Base-by-base conservation (phyloP, 805 yeast species). In the Cyberlindnera lachancei region DNA sequence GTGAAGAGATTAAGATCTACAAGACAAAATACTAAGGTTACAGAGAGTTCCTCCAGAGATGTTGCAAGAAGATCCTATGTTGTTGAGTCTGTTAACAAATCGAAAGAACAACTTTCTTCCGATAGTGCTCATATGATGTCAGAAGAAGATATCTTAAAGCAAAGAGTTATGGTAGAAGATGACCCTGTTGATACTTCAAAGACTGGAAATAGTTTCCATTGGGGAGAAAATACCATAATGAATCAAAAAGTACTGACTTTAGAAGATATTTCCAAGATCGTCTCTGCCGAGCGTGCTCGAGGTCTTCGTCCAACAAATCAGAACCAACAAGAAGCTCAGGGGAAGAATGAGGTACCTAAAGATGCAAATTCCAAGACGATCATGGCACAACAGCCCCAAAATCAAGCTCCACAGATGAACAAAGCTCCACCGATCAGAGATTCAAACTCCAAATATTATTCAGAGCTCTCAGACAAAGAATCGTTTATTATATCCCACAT, bases 211-310 rank as follows among this genome's bases (percentile, higher is more conserved):
- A 55, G 61, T 39, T 62, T 80, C 28, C 79, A 74, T 46, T 68
- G 81, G 13, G 81, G 90, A 0, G 73, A 87, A 1, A 79, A 74
- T 43, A 64, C 84, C 30, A 68, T 87, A 34, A 75, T 79, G 47
- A 82, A 76, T 48, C 94, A 90, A 45, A 84, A 82, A 45, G 79
- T 90, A 0, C 69, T 92, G 33, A 90, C 96, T 0, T 68, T 92
- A 46, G 97, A 92, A 57, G 99, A 92, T 57, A 92, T 92, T 46
- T 95, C 97, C 7, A 70, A 97, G 43, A 90, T 92, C 51, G 96
- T 92, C 7, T 95, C 96, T 3, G 90, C 95, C 8, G 96, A 92
- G 48, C 96, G 90, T 56, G 95, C 97, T 0, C 67, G 96, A 41
- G 95, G 85, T 40, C 80, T 83, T 50, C 70, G 95, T 36, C 96